phyloP scores from a whole-genome alignment of 345 rosid species.

The Stellera chamaejasme region DNA sequence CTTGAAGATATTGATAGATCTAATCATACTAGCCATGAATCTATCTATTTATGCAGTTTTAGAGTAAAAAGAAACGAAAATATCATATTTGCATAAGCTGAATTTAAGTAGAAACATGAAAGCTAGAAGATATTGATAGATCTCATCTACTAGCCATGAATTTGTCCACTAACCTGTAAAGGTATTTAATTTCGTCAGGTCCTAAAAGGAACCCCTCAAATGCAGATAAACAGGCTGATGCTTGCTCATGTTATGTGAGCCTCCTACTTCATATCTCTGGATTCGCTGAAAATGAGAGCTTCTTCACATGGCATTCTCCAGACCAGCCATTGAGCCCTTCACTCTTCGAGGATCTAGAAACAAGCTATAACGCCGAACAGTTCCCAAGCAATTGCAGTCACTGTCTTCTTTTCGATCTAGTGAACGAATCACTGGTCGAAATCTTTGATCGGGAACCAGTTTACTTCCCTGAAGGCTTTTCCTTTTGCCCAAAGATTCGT shows the following conservation, averaged over 20 bases:
- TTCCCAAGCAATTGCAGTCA: conserved; percentile 14
- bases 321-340: conserved; percentile 65
- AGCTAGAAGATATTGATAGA: too few relatives aligned
- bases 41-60: too few relatives aligned
- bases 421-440: conserved; percentile 49
- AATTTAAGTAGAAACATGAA: too few relatives aligned
- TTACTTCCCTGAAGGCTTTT: conserved; percentile 49
- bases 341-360: conserved; percentile 41
- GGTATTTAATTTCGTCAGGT: conserved; percentile 16
- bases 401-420: conserved; percentile 54
- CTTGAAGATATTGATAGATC: too few relatives aligned
- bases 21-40: too few relatives aligned
- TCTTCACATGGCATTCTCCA: conserved; percentile 45
- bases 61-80: too few relatives aligned
- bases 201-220: conserved; percentile 8
- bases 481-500: conserved; percentile 15
- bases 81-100: too few relatives aligned
- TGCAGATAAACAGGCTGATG: conserved; percentile 15
- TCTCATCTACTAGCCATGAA: not conserved
- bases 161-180: not conserved
- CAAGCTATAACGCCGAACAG: not conserved
- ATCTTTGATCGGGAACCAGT: conserved; percentile 32
- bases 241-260: conserved; percentile 43
- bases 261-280: conserved; percentile 58
- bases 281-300: conserved; percentile 28